phyloP scores from a whole-genome alignment of 306 rosid genomes.

The Trifolium pratense region DNA sequence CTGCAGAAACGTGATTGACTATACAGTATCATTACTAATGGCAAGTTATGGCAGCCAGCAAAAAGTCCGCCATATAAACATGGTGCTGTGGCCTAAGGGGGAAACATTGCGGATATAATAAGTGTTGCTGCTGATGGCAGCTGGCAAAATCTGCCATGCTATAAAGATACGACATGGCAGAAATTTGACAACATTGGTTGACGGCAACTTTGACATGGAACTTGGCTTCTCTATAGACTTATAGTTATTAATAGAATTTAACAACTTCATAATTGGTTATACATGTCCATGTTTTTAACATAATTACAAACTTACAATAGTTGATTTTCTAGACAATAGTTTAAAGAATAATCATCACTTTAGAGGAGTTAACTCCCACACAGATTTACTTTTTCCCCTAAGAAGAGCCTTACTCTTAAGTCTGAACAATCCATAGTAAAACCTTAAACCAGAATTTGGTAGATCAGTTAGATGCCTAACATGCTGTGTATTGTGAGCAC shows the following conservation, averaged over 20 bases:
- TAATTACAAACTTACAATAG: neutral
- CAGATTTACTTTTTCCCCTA: neutral
- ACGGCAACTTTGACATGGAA: slow-evolving; percentile 27
- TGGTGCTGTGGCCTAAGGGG: neutral
- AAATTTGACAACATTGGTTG: neutral
- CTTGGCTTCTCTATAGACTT: neutral
- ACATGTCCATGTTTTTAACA: neutral
- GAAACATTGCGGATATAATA: neutral
- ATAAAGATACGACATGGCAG: neutral
- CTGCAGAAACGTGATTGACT: neutral
- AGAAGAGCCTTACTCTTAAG: neutral
- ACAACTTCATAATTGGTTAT: neutral
- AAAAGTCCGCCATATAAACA: neutral
- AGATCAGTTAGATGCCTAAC: slow-evolving; percentile 1
- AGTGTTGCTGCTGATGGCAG: neutral
- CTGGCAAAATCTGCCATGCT: neutral
- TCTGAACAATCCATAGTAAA: slow-evolving; percentile 28
- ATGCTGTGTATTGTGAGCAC: slow-evolving; percentile 22
- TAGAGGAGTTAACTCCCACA: slow-evolving; percentile 6
- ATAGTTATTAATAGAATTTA: neutral
- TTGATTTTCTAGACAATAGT: slow-evolving; percentile 4
- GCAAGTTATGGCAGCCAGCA: neutral
- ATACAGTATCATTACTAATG: neutral
- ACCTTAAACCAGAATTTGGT: slow-evolving; percentile 21
- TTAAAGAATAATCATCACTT: slow-evolving; percentile 2